Evolutionary conservation across 2,329 filamentous ascomycete species (phyloP), one percentile per base, ranked within the genome.

Genomic region (Epichloe glyceriae): DNA sequence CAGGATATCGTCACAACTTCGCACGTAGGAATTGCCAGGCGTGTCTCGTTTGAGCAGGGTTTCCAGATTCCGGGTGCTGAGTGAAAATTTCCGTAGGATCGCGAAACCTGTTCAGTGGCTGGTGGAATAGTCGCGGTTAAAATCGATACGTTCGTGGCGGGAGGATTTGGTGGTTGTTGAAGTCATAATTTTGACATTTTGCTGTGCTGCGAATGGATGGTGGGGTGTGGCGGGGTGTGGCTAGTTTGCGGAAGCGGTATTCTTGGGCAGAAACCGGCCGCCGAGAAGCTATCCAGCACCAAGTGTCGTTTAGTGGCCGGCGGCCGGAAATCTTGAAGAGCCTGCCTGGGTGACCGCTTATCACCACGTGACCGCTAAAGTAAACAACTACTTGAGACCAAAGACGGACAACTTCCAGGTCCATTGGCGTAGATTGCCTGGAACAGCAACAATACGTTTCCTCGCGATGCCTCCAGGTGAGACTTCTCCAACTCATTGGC

Each of bases 221-320:
- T 68, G 68, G 67, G 67, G 67, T 62, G 63, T 67, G 65, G 64
- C 61, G 61, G 64, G 64, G 62, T 66, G 66, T 66, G 63, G 63
- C 63, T 61, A 42, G 52, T 55, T 58, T 50, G n/a, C 46, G 47
- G 38, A 52, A 56, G 63, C 58, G 64, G 63, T 64, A 56, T 53
- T 44, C 30, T 22, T 33, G 46, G 65, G 65, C 64, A 68, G 57
- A 64, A 65, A 65, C 53, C 26, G 45, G 38, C 34, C 40, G 8
- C 33, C 26, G 26, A 30, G 26, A 30, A 30, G 26, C 26, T 30
- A 7, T 26, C 22, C 6, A 2, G 22, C 22, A 26, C 22, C 22
- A 7, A 26, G 22, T 7, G 22, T 7, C 22, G 22, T 26, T 6
- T 30, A 10, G 30, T 30, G 30, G 30, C 30, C 10, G 30, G 30